These are phyloP conservation scores for Penicillium fimorum DNA, from an alignment of 495 filamentous ascomycete species.

Conservation along the genomic window DNA sequence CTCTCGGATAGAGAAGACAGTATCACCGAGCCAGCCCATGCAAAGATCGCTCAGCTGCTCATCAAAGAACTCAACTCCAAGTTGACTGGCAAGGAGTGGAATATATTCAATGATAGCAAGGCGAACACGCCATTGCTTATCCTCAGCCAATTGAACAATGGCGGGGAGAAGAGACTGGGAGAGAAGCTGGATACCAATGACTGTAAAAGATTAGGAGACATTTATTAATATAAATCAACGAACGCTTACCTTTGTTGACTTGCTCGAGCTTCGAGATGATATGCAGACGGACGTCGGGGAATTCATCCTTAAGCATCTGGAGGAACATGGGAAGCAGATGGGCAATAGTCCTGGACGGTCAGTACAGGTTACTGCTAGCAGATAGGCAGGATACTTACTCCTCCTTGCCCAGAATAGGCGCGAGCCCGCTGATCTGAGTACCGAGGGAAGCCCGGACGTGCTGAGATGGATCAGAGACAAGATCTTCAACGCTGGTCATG, in stretches of 20 bases:
- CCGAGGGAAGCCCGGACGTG: slow-evolving; percentile 94
- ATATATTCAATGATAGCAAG: slow-evolving; percentile 99
- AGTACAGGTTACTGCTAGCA: not conserved
- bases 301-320: slow-evolving; percentile 99
- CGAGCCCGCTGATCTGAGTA: slow-evolving; percentile 95
- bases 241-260: slow-evolving; percentile 83
- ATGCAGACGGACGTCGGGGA: slow-evolving; percentile 94
- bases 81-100: slow-evolving; percentile 88
- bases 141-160: slow-evolving; percentile 96
- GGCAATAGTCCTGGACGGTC: slow-evolving; percentile 72
- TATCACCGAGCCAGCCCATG: slow-evolving; percentile 99
- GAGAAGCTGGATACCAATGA: slow-evolving; percentile 95
- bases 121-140: slow-evolving; percentile 99
- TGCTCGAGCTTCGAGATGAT: slow-evolving; percentile 98
- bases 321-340: slow-evolving; percentile 99
- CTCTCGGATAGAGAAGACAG: slow-evolving; percentile 96
- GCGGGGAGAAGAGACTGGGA: slow-evolving; percentile 95
- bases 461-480: slow-evolving; percentile 93
- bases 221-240: not conserved
- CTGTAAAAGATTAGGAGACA: slow-evolving; percentile 42
- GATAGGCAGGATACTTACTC: slow-evolving; percentile 63
- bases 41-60: slow-evolving; percentile 92
- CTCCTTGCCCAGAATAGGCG: slow-evolving; percentile 95
- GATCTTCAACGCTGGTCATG: slow-evolving; percentile 93
- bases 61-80: slow-evolving; percentile 97